phyloP scores from a whole-genome alignment of 192 early-diverging fungal genomes.

The Coemansia sp. region DNA sequence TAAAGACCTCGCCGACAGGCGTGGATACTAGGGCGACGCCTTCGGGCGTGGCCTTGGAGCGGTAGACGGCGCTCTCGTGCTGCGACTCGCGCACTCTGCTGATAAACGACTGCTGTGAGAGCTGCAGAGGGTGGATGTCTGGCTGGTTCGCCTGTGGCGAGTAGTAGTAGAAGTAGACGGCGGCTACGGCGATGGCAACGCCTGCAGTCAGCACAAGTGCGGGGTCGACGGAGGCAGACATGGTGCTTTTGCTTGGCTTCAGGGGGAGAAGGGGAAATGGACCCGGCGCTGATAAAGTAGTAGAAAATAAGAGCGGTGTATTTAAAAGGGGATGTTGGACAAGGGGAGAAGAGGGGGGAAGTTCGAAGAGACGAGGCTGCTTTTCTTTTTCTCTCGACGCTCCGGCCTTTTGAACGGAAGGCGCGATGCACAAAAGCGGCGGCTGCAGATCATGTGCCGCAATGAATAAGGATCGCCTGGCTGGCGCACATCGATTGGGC shows the following conservation, averaged over 20 bases:
- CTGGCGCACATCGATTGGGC: slow-evolving; percentile 3
- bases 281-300: no score
- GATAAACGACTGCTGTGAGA: slow-evolving; percentile 44
- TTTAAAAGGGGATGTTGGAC: no score
- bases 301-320: no score
- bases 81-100: slow-evolving; percentile 31
- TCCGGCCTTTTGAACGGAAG: slow-evolving; percentile 9
- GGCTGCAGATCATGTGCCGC: neutral
- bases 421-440: neutral
- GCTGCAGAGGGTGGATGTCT: slow-evolving; percentile 50
- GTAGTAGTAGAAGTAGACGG: slow-evolving; percentile 47
- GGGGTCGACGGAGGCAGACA: slow-evolving; percentile 27
- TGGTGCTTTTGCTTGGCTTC: neutral
- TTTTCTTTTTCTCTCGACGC: no score
- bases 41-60: slow-evolving; percentile 43
- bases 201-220: slow-evolving; percentile 20
- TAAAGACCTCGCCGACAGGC: slow-evolving; percentile 3
- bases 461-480: neutral
- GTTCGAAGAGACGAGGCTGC: no score
- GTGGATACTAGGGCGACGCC: slow-evolving; percentile 23
- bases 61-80: slow-evolving; percentile 38
- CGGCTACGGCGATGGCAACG: slow-evolving; percentile 20
- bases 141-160: slow-evolving; percentile 53
- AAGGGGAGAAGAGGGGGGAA: no score
- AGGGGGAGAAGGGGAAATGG: neutral